These are phyloP conservation scores for Alternaria conjuncta DNA, from an alignment of 2,329 filamentous ascomycete genomes.

Conservation along the genomic window DNA sequence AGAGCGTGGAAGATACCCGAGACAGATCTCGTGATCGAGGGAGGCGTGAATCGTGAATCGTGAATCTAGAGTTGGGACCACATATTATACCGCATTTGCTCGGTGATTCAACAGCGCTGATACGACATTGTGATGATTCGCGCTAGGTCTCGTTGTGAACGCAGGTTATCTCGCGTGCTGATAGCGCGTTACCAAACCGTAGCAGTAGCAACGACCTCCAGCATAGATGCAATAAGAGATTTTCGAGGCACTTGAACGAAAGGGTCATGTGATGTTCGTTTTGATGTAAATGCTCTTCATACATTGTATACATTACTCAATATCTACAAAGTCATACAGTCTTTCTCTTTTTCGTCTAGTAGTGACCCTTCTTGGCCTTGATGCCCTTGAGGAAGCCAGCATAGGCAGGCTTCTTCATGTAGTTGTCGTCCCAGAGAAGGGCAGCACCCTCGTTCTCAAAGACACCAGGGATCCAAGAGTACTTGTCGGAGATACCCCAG, in stretches of 20 bases:
- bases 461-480: constrained; percentile 49
- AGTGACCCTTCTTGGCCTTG: constrained; percentile 17
- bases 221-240: neutral
- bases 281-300: neutral
- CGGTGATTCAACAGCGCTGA: neutral
- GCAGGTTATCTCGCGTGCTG: neutral
- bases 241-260: neutral
- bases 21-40: accelerated
- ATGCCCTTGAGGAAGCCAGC: constrained; percentile 36
- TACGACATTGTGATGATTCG: neutral
- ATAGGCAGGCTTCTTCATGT: constrained; percentile 48
- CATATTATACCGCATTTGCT: neutral
- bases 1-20: neutral
- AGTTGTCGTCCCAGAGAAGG: constrained; percentile 42
- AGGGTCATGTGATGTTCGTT: neutral
- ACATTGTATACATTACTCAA: neutral
- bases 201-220: neutral
- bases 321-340: neutral
- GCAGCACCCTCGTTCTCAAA: constrained; percentile 48
- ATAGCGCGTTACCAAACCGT: neutral
- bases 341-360: neutral
- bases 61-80: accelerated
- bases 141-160: neutral
- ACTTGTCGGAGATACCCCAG: constrained; percentile 57
- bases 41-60: too few species aligned